Percentiles rank a stretch among this genome's conserved stretches.
These are phyloP conservation scores for Thalassiosira profunda DNA, from an alignment of 108 stramenopile species.

Conservation along the genomic window DNA sequence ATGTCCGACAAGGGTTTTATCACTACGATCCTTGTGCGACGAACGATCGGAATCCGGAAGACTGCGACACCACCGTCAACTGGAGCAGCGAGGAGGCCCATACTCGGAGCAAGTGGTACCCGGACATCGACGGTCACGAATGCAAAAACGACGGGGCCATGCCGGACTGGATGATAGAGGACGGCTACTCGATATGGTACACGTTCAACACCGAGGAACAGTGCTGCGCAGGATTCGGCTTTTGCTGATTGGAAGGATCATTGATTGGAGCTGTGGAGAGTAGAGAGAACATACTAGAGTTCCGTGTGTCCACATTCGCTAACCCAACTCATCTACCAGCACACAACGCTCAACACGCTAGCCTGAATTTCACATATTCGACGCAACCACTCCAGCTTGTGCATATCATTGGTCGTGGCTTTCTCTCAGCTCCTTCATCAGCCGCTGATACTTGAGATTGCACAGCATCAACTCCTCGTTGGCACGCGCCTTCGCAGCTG, in stretches of 20 bases:
- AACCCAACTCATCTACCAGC: no score
- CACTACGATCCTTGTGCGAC: neutral
- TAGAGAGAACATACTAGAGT: no score
- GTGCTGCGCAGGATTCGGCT: conserved; percentile 25
- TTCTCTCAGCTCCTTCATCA: conserved; percentile 74
- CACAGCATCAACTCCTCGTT: conserved; percentile 75
- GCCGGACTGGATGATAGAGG: conserved; percentile 4
- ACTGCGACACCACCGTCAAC: neutral
- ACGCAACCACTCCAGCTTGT: no score
- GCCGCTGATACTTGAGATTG: conserved; percentile 71
- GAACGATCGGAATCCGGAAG: neutral
- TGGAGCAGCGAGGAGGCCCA: neutral
- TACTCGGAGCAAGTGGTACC: conserved; percentile 28
- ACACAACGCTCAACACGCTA: no score
- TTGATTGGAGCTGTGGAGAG: no score
- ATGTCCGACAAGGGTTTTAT: conserved; percentile 14
- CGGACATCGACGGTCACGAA: conserved; percentile 1
- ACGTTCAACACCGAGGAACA: conserved; percentile 16
- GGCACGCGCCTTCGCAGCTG: conserved; percentile 47
- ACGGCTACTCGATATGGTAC: conserved; percentile 16
- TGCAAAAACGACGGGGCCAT: conserved; percentile 19
- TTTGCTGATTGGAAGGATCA: conserved; percentile 10
- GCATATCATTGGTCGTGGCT: no score
- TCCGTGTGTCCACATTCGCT: no score
- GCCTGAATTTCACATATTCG: no score